Evolutionary conservation across 768 basidiomycete genomes (phyloP).

Genomic region (Auricularia cornea): DNA sequence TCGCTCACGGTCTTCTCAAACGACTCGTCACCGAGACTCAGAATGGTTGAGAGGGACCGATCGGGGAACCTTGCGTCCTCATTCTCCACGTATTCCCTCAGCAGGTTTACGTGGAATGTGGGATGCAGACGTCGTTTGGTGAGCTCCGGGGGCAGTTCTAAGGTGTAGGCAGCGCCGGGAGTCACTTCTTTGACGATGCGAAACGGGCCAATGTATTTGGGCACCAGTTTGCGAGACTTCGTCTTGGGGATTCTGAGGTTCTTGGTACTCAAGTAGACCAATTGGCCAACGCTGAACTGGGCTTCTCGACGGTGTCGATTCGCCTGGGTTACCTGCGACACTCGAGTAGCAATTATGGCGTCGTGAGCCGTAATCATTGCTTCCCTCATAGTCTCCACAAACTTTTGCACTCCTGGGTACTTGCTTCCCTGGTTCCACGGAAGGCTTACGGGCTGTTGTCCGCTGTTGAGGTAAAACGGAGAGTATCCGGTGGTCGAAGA

Average conservation of each 20-base stretch:
- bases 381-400: constrained; percentile 16
- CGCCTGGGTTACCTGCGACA: constrained; percentile 22
- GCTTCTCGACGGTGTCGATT: constrained; percentile 13
- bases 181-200: background rate
- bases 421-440: constrained; percentile 6
- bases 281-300: background rate
- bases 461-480: constrained; percentile 14
- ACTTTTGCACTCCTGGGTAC: constrained; percentile 19
- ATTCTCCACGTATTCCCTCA: constrained; percentile 22
- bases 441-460: constrained; percentile 6
- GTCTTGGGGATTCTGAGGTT: constrained; percentile 6
- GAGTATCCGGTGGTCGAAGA: constrained; percentile 12
- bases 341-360: constrained; percentile 25
- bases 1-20: background rate
- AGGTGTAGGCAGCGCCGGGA: constrained; percentile 18
- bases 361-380: constrained; percentile 28
- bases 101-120: constrained; percentile 27
- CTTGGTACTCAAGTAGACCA: constrained; percentile 9
- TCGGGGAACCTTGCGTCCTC: constrained; percentile 29
- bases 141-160: constrained; percentile 24
- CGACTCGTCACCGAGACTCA: background rate
- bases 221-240: constrained; percentile 5
- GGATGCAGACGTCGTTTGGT: constrained; percentile 20
- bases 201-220: constrained; percentile 8
- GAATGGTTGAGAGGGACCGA: background rate